A percentile compares a stretch with the other conserved stretches of the same genome.
Conservation (phyloP, 2,329 filamentous ascomycete genomes). For the Stagonosporopsis vannaccii region DNA sequence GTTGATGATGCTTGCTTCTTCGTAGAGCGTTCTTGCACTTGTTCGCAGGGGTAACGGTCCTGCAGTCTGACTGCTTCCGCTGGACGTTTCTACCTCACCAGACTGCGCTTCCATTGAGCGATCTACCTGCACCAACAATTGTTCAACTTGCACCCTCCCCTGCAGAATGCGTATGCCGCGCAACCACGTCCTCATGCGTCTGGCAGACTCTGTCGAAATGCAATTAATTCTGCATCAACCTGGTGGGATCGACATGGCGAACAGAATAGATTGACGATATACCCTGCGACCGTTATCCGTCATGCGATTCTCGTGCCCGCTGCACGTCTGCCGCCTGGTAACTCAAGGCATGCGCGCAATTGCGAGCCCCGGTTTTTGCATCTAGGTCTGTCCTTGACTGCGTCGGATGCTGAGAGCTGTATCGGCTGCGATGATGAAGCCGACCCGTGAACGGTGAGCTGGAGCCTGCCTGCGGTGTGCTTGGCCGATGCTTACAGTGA, state of each 20-base stretch:
- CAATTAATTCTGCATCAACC: neutral
- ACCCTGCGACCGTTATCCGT: conserved; percentile 15
- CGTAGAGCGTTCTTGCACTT: neutral
- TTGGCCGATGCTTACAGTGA: neutral
- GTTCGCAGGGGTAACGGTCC: neutral
- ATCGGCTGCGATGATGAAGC: neutral
- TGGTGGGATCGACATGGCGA: conserved; percentile 1
- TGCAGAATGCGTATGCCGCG: conserved; percentile 15
- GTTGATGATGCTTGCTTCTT: conserved; percentile 1
- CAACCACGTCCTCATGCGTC: conserved; percentile 5
- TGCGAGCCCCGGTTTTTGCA: neutral
- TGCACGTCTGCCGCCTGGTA: conserved; percentile 10
- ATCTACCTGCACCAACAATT: neutral
- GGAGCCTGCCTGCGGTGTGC: neutral
- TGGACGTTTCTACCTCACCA: neutral
- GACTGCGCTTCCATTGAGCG: neutral
- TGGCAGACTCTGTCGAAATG: neutral
- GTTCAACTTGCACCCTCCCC: conserved; percentile 1
- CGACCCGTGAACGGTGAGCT: conserved; percentile 6
- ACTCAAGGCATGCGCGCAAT: conserved; percentile 11
- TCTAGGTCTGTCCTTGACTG: neutral
- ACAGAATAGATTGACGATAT: conserved; percentile 3
- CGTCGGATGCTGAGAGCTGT: neutral
- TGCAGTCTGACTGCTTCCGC: neutral
- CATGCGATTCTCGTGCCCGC: conserved; percentile 9